These are phyloP conservation scores for Ustilaginoidea virens DNA, from an alignment of 2,329 filamentous ascomycete species.

Conservation along the genomic window DNA sequence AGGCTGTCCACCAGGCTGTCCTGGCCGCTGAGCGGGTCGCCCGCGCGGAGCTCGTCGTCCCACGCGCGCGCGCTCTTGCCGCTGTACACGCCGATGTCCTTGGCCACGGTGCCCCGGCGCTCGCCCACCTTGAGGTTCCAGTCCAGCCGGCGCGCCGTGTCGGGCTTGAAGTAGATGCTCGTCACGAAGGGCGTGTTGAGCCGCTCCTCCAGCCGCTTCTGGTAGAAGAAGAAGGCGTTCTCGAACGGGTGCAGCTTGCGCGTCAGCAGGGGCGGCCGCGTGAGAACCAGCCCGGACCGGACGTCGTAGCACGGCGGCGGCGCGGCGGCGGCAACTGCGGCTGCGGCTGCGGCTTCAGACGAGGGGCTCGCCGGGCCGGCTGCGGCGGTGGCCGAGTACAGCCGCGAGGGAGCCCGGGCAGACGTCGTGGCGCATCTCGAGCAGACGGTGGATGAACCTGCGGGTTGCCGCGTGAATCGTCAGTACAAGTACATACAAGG, in stretches of 20 bases:
- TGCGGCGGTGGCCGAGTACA: conserved; percentile 19
- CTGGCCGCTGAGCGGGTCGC: conserved; percentile 50
- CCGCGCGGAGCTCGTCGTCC: conserved; percentile 81
- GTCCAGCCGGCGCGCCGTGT: conserved; percentile 70
- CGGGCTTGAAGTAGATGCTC: conserved; percentile 89
- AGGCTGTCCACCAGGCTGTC: conserved; percentile 52
- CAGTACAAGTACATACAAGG: background rate
- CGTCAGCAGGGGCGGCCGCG: conserved; percentile 76
- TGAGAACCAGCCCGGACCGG: conserved; percentile 61
- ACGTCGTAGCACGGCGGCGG: conserved; percentile 27
- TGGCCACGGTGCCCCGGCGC: conserved; percentile 55
- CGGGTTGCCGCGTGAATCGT: conserved; percentile 4
- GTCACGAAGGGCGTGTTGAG: conserved; percentile 74
- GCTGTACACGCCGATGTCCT: conserved; percentile 76
- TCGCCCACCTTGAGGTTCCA: conserved; percentile 77
- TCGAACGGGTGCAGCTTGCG: conserved; percentile 76
- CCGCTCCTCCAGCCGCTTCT: conserved; percentile 90
- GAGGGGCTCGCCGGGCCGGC: conserved; percentile 8
- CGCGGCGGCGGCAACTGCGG: conserved; percentile 7
- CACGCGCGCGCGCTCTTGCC: conserved; percentile 56
- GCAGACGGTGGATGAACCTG: conserved; percentile 18
- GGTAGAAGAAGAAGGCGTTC: conserved; percentile 88
- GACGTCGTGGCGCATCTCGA: conserved; percentile 21
- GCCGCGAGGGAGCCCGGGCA: conserved; percentile 13
- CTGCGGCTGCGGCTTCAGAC: conserved; percentile 7